Evolutionary conservation across 2,329 filamentous ascomycete genomes (phyloP), one percentile per base, ranked within the genome.

Genomic region (Neonectria faginata): DNA sequence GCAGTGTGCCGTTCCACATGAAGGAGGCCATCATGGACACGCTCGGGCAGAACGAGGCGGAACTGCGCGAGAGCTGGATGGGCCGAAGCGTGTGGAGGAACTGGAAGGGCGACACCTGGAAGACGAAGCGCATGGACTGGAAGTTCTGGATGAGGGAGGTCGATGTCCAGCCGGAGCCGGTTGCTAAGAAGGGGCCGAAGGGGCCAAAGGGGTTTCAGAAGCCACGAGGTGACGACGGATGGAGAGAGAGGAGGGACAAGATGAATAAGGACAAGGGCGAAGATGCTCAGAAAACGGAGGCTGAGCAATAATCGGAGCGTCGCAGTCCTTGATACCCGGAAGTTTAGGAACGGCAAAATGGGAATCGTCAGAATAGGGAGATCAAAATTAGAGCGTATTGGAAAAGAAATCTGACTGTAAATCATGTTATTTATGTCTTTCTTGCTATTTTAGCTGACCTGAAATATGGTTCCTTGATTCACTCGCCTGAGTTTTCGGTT

Each of bases 41-140:
- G 60, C 79, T 89, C 2, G 83, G 80, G 3, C 74, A 79, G 39
- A 78, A 80, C 57, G 86, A 89, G 74, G 72, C 77, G 20, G 77
- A 81, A 57, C 78, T 89, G 39, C 80, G 86, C 14, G 82, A 85
- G 45, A 83, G 81, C 4, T 88, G 84, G 80, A 81, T 83, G 67
- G 87, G 87, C 0, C 79, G 86, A 9, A 85, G 82, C 60, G 84
- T 86, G 9, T 89, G 86, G 87, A 80, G 85, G 27, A 80, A 79
- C 41, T 89, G 86, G 86, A 84, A 83, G 74, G 86, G 86, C 12
- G 86, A 89, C 65, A 73, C 84, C 75, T 89, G 86, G 85, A 84
- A 83, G 72, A 83, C 83, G 52, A 78, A 83, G 45, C 76, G 82
- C 53, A 75, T 79, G 16, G 86, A 88, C 53, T 89, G 87, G 87